A percentile compares a stretch with the other conserved stretches of the same genome.
Evolutionary conservation across 805 yeast genomes (phyloP).

Genomic region (Candida lessepsii): DNA sequence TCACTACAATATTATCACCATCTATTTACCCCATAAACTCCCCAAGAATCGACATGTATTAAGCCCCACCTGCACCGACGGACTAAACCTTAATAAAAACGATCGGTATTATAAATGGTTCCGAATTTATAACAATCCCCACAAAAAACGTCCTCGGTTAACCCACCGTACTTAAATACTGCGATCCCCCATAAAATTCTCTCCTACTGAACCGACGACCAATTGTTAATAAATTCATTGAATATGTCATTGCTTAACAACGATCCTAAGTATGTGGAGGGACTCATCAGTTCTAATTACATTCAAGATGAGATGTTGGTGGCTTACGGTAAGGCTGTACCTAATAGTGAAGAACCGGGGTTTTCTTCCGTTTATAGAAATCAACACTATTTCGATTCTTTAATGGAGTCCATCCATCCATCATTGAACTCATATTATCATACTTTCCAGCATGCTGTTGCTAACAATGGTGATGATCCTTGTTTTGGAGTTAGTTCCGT

Average conservation of each 20-base stretch:
- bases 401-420: conserved; percentile 42
- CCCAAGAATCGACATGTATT: no score
- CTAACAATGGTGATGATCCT: conserved; percentile 32
- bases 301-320: conserved; percentile 5
- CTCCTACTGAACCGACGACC: no score
- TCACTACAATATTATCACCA: no score
- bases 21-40: no score
- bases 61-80: no score
- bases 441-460: conserved; percentile 43
- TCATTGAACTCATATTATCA: conserved; percentile 44
- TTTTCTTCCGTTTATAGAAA: conserved; percentile 32
- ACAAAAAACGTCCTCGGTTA: conserved; percentile 1
- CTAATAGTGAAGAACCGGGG: conserved; percentile 22
- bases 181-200: not conserved
- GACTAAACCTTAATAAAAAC: no score
- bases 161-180: not conserved
- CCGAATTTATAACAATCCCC: not conserved
- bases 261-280: conserved; percentile 12
- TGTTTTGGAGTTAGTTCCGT: conserved; percentile 48
- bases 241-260: conserved; percentile 14
- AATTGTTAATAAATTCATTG: no score
- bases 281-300: not conserved
- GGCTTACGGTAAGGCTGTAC: conserved; percentile 13
- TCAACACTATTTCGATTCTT: conserved; percentile 15
- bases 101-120: no score